Evolutionary conservation across 31 red algal species (phyloP), one percentile per base, ranked within the genome.

Genomic region (Porphyra umbilicalis): DNA sequence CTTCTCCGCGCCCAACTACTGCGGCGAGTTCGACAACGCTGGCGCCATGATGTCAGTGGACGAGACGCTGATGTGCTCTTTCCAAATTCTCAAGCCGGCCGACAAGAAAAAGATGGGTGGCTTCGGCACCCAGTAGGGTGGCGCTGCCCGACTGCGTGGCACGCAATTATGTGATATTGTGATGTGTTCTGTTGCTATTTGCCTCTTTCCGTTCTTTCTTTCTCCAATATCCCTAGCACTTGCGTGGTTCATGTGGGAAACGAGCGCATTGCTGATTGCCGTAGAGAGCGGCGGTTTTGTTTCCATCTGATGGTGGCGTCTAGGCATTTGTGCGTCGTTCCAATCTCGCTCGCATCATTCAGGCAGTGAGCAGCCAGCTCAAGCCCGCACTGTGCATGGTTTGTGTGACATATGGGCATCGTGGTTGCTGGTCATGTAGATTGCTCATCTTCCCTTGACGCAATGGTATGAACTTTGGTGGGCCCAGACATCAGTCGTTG

Each of bases 1-100:
- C 37, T 99, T 99, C 81, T 99, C 97, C 18, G 97, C 94, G 18
- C 97, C 97, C 20, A 99, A 99, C 82, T 99, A 99, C 79, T 96
- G 94, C 82, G 94, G 94, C 25, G 94, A 97, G 82, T 99, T 96
- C 80, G 94, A 94, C 75, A 99, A 99, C 79, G 92, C 94, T 77
- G 94, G 91, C 33, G 97, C 97, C 4, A 99, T 99, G 88, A 96
- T 99, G 94, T 90, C 85, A 30, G 91, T 99, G 33, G 94, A 99
- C 75, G 97, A 99, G 82, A 96, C 93, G 36, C 86, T 99, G 38
- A 96, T 99, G 97, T 99, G 97, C 86, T 91, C 87, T 87, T 99
- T 99, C 85, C 97, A 99, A 82, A 99, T 99, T 87, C 87, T 99
- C 33, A 99, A 99, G 77, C 97, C 93, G 34, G 90, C 93, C 30